Percentiles rank a stretch among this genome's conserved stretches.
phyloP scores from a whole-genome alignment of 208 protist genomes.

The Leishmania mexicana region DNA sequence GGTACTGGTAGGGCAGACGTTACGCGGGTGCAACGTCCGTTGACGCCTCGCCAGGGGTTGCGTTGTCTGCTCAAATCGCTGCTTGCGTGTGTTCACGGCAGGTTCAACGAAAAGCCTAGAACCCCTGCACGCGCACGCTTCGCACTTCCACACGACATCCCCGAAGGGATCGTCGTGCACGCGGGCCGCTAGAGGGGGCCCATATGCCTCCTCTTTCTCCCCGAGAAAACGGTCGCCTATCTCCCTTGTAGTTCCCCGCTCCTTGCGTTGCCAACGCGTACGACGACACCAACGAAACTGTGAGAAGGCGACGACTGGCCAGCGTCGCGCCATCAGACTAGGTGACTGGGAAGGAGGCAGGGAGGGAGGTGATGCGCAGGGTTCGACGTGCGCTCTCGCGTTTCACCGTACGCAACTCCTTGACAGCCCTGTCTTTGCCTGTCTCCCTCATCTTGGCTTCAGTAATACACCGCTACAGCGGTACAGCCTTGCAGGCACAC shows the following conservation, averaged over 20 bases:
- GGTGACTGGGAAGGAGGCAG: not conserved
- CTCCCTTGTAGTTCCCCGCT: not conserved
- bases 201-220: not conserved
- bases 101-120: not conserved
- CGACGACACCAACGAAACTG: not conserved
- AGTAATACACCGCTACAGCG: not conserved
- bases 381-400: not conserved
- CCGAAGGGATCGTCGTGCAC: not conserved
- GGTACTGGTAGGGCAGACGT: not conserved
- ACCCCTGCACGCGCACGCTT: not conserved
- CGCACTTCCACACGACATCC: not conserved
- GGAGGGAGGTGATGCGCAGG: not conserved
- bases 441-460: not conserved
- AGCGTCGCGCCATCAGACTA: not conserved
- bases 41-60: too few relatives aligned
- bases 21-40: not conserved
- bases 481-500: not conserved
- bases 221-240: not conserved
- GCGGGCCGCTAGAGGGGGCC: not conserved
- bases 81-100: not conserved
- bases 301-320: not conserved
- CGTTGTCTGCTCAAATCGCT: not conserved
- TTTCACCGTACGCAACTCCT: not conserved
- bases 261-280: not conserved
- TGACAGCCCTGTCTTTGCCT: not conserved